Evolutionary conservation across 2,329 filamentous ascomycete genomes (phyloP), one percentile per base, ranked within the genome.

Genomic region (Neonectria punicea): DNA sequence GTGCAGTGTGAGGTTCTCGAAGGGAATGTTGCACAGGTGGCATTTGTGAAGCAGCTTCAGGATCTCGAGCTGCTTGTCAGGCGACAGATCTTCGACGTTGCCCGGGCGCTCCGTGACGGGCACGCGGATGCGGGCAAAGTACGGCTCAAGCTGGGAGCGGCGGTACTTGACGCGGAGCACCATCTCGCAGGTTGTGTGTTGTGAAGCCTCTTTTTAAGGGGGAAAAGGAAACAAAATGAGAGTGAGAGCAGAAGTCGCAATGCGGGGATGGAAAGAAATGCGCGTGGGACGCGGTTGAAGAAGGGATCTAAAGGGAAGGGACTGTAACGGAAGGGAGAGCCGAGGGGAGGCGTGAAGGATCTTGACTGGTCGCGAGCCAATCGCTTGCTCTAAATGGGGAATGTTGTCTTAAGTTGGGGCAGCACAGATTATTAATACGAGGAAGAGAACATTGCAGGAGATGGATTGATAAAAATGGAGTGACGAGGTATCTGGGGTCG

Each of bases 1-100:
- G 73, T 88, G 85, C 6, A 89, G 76, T 6, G 81, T 76, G 3
- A 88, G 72, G 62, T 83, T 86, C 67, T 89, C 87, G 56, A 88
- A 89, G 0, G 86, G 85, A 5, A 88, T 80, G 28, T 77, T 77
- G 0, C 81, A 80, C 50, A 87, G 80, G 57, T 87, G 85, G 53
- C 79, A 76, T 20, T 68, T 67, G 57, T 79, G 71, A 10, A 83
- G 73, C 20, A 72, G 65, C 6, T 69, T 67, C 22, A 83, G 77
- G 28, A 74, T 68, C 5, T 70, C 63, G 16, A 81, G 69, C 11
- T 71, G 70, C 46, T 74, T 67, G 2, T 55, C 47, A 3, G 74
- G 68, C 28, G 47, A 22, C 11, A 63, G 46, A 9, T 43, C 32
- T 22, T 65, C 34, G 30, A 63, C 32, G 20, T 32, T 30, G 59